phyloP scores from a whole-genome alignment of 2,329 filamentous ascomycete species.

The Furcasterigmium sp. region DNA sequence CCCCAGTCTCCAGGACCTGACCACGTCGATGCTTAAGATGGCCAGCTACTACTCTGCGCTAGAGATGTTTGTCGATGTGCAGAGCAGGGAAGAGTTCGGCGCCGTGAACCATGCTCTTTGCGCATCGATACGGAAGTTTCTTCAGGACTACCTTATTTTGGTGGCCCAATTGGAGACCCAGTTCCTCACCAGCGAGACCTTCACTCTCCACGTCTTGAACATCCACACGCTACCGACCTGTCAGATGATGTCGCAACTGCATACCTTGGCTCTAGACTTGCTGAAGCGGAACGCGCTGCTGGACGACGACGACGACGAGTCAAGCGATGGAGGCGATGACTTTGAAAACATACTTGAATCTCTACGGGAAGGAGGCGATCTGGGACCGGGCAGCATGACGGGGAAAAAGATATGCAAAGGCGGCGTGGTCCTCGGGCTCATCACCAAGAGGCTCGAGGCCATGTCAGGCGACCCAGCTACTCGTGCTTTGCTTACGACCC shows the following conservation, averaged over 20 bases:
- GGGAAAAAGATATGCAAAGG: conserved; percentile 94
- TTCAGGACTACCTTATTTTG: conserved; percentile 91
- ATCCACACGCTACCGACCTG: conserved; percentile 85
- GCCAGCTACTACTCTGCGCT: conserved; percentile 89
- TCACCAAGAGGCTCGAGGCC: conserved; percentile 77
- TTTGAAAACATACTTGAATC: conserved; percentile 92
- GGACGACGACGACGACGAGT: conserved; percentile 70
- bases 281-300: conserved; percentile 82
- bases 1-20: conserved; percentile 83
- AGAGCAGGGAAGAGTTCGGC: conserved; percentile 88
- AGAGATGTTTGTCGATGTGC: conserved; percentile 89
- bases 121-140: conserved; percentile 83
- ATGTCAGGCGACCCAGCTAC: conserved; percentile 94
- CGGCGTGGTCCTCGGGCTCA: conserved; percentile 84
- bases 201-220: conserved; percentile 90
- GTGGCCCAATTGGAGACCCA: conserved; percentile 92
- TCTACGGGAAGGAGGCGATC: conserved; percentile 77
- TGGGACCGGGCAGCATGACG: conserved; percentile 71
- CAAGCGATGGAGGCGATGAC: conserved; percentile 72
- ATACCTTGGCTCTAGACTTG: conserved; percentile 81
- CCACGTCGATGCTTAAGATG: conserved; percentile 85
- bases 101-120: conserved; percentile 94
- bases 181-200: conserved; percentile 79
- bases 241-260: conserved; percentile 88
- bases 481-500: conserved; percentile 70